Base-by-base conservation (phyloP, 148 eudicot species). In the Pouteria glomerata region DNA sequence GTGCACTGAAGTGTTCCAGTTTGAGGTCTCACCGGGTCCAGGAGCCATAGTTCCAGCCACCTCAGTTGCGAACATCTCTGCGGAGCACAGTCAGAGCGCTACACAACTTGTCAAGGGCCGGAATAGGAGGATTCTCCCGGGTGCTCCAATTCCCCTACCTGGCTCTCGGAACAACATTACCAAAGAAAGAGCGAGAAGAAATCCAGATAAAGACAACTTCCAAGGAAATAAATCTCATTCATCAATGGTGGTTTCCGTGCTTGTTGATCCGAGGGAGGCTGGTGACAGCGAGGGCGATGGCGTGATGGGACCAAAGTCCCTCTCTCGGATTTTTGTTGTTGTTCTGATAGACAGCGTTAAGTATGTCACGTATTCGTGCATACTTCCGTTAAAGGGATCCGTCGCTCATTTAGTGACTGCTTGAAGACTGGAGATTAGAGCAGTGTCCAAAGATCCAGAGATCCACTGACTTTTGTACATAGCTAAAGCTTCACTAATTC, bases 1-100 rank as follows among this genome's bases (percentile, higher is more conserved):
- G 93, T 95, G 97, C 77, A 89, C 96, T 34, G 98, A 95, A 86
- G 97, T 95, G 19, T 94, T 95, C 82, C 97, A 95, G 71, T 95
- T 95, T 78, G 96, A 91, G 19, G 80, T 85, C 66, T 90, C 96
- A 11, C 85, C 91, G 15, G 75, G 82, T 24, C 83, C 93, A 6
- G 98, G 98, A 80, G 85, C 96, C 73, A 88, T 94, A 71, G 78
- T 82, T 73, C 89, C 96, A 15, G 91, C 90, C 24, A 59, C 89
- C 52, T 62, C 90, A 19, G 64, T 81, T 6, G 53, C 73, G 51
- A 89, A 89, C 34, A 68, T 82, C 15, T 73, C 96, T 60, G 65
- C 87, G 10, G 72, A 80, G 65, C 50, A 62, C 21, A 71, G 24
- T 29, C 82, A 77, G 73, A 91, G 88, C 62, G 79, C 91, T 14